Evolutionary conservation across 805 yeast species (phyloP).

Genomic region (Kuraishia borneana): DNA sequence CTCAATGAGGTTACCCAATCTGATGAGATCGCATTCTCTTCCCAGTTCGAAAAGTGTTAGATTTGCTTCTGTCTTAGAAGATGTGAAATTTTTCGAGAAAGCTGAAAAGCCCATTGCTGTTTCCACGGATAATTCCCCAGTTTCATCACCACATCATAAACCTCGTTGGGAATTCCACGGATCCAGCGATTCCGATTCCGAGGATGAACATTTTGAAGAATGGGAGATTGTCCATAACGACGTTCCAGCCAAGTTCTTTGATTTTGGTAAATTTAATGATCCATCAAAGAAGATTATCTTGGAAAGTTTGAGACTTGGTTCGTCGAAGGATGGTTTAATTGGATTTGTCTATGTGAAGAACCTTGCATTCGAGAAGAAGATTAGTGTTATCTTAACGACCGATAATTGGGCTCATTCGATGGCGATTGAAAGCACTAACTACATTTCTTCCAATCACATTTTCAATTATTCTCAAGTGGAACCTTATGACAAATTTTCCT

Average conservation of each 20-base stretch:
- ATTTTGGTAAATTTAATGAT: conserved; percentile 19
- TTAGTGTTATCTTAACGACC: conserved; percentile 34
- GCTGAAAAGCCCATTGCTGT: conserved; percentile 51
- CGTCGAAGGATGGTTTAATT: conserved; percentile 28
- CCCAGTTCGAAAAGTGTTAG: conserved; percentile 50
- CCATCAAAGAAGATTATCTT: conserved; percentile 15
- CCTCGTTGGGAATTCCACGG: conserved; percentile 9
- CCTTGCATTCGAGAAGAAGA: conserved; percentile 24
- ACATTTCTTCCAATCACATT: conserved; percentile 24
- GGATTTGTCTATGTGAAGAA: conserved; percentile 29
- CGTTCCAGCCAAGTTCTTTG: conserved; percentile 16
- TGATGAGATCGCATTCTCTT: conserved; percentile 31
- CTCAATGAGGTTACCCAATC: conserved; percentile 33
- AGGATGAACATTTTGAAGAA: conserved; percentile 3
- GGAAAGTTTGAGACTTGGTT: conserved; percentile 24
- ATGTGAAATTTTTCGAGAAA: conserved; percentile 55
- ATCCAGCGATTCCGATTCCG: conserved; percentile 6
- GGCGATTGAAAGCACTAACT: conserved; percentile 20
- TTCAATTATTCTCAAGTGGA: conserved; percentile 26
- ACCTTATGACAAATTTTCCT: conserved; percentile 32
- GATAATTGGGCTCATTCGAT: conserved; percentile 31
- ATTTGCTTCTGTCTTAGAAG: conserved; percentile 49
- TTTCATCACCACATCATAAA: conserved; percentile 9
- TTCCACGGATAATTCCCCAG: conserved; percentile 45
- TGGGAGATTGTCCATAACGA: conserved; percentile 21